Conservation (phyloP, 371 early-diverging fungal species). For the Ordospora colligata region DNA sequence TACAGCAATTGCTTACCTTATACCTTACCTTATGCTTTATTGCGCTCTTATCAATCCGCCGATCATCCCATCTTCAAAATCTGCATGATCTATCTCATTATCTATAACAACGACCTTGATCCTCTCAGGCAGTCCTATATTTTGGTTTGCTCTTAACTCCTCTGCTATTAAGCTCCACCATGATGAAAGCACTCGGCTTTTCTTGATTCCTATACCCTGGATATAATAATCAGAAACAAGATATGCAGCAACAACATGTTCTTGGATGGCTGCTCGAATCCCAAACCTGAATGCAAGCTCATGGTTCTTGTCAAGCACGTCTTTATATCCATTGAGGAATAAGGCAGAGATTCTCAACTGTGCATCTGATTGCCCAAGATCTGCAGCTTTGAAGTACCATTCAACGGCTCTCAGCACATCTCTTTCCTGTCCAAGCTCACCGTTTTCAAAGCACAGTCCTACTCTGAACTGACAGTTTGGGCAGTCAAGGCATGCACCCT, state of each 20-base stretch:
- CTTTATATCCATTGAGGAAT: conserved; percentile 17
- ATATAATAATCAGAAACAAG: conserved; percentile 41
- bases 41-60: background rate
- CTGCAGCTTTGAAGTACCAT: conserved; percentile 55
- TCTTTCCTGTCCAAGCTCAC: conserved; percentile 44
- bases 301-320: background rate
- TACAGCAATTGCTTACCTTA: too few relatives aligned
- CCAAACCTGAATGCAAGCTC: conserved; percentile 45
- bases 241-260: conserved; percentile 31
- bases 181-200: conserved; percentile 29
- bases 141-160: conserved; percentile 6
- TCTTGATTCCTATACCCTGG: conserved; percentile 43
- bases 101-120: background rate
- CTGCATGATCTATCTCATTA: background rate
- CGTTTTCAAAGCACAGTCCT: conserved; percentile 53
- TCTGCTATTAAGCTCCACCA: conserved; percentile 60
- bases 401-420: conserved; percentile 26
- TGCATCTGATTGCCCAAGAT: conserved; percentile 57
- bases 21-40: background rate
- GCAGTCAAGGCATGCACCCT: conserved; percentile 56
- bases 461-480: conserved; percentile 56
- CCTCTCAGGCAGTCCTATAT: background rate
- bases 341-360: conserved; percentile 32
- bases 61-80: background rate
- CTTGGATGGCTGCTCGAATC: conserved; percentile 44